Evolutionary conservation across 305 asterid genomes (phyloP).

Genomic region (Fraxinus nigra): DNA sequence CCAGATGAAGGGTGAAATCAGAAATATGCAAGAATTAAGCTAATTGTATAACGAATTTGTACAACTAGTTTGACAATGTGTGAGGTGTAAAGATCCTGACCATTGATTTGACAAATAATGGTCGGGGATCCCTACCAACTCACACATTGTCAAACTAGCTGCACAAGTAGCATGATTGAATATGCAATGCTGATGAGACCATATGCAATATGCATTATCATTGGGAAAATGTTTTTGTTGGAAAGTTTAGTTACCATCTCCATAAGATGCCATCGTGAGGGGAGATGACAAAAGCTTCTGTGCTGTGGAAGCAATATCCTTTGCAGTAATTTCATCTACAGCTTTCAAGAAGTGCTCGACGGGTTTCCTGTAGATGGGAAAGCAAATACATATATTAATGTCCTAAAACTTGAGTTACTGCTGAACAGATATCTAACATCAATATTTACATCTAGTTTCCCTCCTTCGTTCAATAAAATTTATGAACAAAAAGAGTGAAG

Average conservation of each 20-base stretch:
- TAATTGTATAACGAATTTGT: too few relatives aligned
- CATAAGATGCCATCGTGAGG: constrained; percentile 89
- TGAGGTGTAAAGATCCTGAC: background rate
- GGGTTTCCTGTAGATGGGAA: constrained; percentile 57
- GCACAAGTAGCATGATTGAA: background rate
- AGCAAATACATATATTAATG: background rate
- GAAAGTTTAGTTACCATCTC: constrained; percentile 70
- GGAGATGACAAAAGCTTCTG: constrained; percentile 64
- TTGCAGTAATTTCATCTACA: constrained; percentile 48
- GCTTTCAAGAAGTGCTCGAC: constrained; percentile 74
- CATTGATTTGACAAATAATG: background rate
- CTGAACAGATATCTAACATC: background rate
- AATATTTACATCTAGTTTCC: background rate
- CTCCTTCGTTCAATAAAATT: background rate
- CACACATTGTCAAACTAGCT: too few relatives aligned
- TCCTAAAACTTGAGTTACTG: background rate
- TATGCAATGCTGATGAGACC: background rate
- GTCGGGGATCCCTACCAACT: background rate
- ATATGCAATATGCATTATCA: background rate
- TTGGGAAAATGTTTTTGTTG: background rate
- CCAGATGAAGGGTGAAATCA: constrained; percentile 16
- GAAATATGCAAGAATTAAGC: background rate
- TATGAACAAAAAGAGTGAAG: background rate
- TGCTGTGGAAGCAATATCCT: constrained; percentile 49
- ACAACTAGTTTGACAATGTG: background rate